phyloP scores from a whole-genome alignment of 768 basidiomycete genomes.

The Inosperma sp. region DNA sequence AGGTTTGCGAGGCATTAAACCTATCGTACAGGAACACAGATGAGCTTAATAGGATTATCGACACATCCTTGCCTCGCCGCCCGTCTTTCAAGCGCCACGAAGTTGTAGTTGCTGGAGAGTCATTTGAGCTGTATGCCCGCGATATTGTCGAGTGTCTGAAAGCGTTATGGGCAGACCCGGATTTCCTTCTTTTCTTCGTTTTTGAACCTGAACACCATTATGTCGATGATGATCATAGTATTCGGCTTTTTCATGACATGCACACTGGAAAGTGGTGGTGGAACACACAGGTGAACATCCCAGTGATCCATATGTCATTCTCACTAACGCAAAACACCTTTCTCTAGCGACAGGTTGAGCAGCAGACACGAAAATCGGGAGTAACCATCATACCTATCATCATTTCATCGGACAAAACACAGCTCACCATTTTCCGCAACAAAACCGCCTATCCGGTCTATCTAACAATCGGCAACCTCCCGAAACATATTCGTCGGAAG shows the following conservation, averaged over 20 bases:
- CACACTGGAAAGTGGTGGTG: conserved; percentile 55
- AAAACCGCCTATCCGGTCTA: conserved; percentile 10
- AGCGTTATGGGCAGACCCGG: conserved; percentile 30
- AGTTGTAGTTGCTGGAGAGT: conserved; percentile 26
- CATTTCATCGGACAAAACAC: conserved; percentile 12
- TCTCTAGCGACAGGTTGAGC: conserved; percentile 17
- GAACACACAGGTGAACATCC: conserved; percentile 36
- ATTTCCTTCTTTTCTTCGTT: conserved; percentile 27
- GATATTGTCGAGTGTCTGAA: too few relatives aligned
- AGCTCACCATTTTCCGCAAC: conserved; percentile 2
- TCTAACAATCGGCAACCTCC: conserved; percentile 9
- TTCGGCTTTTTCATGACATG: conserved; percentile 27
- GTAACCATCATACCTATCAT: conserved; percentile 38
- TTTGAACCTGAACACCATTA: too few relatives aligned
- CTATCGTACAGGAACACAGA: conserved; percentile 22
- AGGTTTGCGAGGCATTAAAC: conserved; percentile 23
- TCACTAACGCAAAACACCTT: too few relatives aligned
- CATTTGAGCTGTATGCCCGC: too few relatives aligned
- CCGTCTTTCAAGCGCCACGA: conserved; percentile 25
- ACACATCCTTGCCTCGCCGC: conserved; percentile 19
- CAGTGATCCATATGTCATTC: not conserved
- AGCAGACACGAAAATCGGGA: conserved; percentile 11
- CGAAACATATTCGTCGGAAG: too few relatives aligned
- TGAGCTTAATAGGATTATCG: conserved; percentile 26
- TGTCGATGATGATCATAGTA: conserved; percentile 20